These are phyloP conservation scores for Artemisia annua DNA, from an alignment of 129 eudicot genomes.

Conservation along the genomic window DNA sequence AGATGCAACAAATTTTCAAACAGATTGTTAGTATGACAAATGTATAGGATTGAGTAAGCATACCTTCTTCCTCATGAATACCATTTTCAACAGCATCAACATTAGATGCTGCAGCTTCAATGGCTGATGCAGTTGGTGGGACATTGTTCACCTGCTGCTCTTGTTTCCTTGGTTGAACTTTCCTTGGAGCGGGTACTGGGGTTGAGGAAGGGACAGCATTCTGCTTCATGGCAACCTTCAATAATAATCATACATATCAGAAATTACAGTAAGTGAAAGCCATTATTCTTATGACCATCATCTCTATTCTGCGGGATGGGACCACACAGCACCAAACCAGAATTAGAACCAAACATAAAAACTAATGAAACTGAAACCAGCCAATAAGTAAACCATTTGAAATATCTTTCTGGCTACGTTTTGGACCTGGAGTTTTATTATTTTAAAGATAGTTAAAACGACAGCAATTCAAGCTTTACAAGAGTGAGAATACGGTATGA, in stretches of 20 bases:
- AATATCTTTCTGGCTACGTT: no score
- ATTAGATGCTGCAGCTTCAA: constrained; percentile 43
- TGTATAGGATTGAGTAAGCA: constrained; percentile 7
- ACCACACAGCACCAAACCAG: no score
- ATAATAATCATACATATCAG: constrained; percentile 13
- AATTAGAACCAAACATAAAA: no score
- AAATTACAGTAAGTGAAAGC: not conserved
- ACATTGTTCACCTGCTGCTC: constrained; percentile 46
- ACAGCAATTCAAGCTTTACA: no score
- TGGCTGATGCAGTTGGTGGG: constrained; percentile 34
- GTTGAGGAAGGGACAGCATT: constrained; percentile 54
- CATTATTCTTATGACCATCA: not conserved
- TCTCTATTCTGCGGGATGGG: no score
- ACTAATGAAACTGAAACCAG: no score
- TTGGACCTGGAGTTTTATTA: no score
- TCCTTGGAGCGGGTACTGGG: constrained; percentile 50
- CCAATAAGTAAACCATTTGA: no score
- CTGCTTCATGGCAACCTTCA: constrained; percentile 78
- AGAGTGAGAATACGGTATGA: no score
- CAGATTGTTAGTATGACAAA: constrained; percentile 9
- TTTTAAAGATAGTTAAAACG: no score
- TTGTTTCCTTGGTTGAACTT: constrained; percentile 43
- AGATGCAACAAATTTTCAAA: not conserved
- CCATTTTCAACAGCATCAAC: constrained; percentile 51
- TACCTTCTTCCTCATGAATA: constrained; percentile 82